These are phyloP conservation scores for Rhizopus microsporus DNA, from an alignment of 371 early-diverging fungal genomes.

Conservation along the genomic window DNA sequence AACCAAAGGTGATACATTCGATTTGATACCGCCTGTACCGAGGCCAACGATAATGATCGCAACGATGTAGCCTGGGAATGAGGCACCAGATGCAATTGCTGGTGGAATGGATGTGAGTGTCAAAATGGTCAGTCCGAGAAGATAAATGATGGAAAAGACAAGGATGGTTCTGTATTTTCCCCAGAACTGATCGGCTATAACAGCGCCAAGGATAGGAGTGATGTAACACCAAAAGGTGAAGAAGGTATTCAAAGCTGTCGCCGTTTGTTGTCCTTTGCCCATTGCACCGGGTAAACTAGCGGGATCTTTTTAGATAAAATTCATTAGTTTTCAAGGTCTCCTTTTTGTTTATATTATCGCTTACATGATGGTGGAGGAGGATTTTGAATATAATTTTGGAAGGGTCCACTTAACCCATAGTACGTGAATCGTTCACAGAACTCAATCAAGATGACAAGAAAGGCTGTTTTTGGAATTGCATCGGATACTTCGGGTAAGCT, in stretches of 20 bases:
- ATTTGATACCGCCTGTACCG: conserved; percentile 56
- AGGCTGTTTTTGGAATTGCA: conserved; percentile 54
- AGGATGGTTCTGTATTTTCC: conserved; percentile 86
- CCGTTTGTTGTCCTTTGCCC: conserved; percentile 46
- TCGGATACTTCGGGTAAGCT: conserved; percentile 54
- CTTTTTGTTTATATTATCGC: conserved; percentile 5
- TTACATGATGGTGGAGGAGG: conserved; percentile 45
- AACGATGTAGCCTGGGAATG: conserved; percentile 67
- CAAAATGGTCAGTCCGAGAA: conserved; percentile 71
- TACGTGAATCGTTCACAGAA: conserved; percentile 80
- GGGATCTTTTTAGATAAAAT: conserved; percentile 27
- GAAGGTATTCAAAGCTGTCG: conserved; percentile 74
- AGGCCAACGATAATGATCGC: conserved; percentile 72
- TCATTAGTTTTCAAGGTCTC: too few relatives aligned
- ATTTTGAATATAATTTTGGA: conserved; percentile 66
- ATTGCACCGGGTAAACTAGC: conserved; percentile 50
- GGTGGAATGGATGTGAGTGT: conserved; percentile 62
- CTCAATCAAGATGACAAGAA: conserved; percentile 69
- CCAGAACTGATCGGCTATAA: conserved; percentile 79
- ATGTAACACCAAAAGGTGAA: conserved; percentile 83
- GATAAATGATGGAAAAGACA: conserved; percentile 65
- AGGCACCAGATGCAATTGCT: conserved; percentile 53
- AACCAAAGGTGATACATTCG: conserved; percentile 50
- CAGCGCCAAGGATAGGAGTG: conserved; percentile 80
- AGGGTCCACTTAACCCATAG: conserved; percentile 66